These are phyloP conservation scores for Luffa acutangula DNA, from an alignment of 306 rosid genomes.

Conservation along the genomic window DNA sequence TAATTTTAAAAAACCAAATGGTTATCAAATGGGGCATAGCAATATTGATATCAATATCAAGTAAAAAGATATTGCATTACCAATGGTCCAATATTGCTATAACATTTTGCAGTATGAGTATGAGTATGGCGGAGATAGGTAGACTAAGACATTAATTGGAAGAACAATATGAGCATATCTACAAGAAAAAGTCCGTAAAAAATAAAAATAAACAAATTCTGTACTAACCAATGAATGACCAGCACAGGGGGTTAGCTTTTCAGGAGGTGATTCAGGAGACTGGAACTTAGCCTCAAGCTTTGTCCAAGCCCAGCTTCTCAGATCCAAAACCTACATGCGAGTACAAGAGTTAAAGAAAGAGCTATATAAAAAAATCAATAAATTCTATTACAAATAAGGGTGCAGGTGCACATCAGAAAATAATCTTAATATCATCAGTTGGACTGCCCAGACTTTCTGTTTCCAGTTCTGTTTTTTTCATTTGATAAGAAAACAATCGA, in stretches of 20 bases:
- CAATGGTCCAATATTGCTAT: neutral
- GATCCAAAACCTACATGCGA: slow-evolving; percentile 60
- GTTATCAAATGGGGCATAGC: neutral
- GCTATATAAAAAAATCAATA: neutral
- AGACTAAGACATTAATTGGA: neutral
- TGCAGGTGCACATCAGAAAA: neutral
- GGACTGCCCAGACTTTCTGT: neutral
- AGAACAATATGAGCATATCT: neutral
- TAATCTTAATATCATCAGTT: neutral
- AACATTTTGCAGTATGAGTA: neutral
- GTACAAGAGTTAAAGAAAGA: slow-evolving; percentile 1
- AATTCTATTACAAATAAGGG: neutral
- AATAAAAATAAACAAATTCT: neutral
- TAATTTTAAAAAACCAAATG: too few species aligned
- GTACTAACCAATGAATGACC: slow-evolving; percentile 92
- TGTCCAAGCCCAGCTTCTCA: slow-evolving; percentile 90
- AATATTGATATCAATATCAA: neutral
- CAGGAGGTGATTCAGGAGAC: slow-evolving; percentile 34
- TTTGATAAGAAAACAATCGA: neutral
- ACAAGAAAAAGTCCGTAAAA: neutral
- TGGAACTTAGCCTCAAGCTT: slow-evolving; percentile 57
- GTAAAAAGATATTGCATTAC: neutral
- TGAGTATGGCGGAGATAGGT: neutral
- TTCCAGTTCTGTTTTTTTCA: neutral
- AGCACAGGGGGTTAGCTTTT: slow-evolving; percentile 52